A percentile compares a stretch with the other conserved stretches of the same genome.
phyloP scores from a whole-genome alignment of 148 eudicot genomes.

The Diospyros lotus region DNA sequence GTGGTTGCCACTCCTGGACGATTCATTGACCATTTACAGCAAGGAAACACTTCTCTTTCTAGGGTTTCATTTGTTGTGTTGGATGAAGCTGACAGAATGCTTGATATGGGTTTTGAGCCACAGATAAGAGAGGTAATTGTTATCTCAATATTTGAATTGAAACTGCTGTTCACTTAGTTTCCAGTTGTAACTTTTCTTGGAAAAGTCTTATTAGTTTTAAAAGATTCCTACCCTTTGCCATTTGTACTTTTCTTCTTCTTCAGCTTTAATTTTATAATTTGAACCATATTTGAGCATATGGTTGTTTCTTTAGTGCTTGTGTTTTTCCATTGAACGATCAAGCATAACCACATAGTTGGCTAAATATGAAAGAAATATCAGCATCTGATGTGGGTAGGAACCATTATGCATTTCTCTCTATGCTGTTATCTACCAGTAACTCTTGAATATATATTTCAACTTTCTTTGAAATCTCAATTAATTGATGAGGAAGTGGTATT shows the following conservation, averaged over 20 bases:
- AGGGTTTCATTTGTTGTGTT: constrained; percentile 45
- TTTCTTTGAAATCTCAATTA: background rate
- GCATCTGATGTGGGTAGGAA: too few relatives aligned
- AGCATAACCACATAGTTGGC: background rate
- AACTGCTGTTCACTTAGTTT: constrained; percentile 10
- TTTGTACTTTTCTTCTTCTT: background rate
- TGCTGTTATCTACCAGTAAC: too few relatives aligned
- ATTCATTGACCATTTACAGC: constrained; percentile 52
- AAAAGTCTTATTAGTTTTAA: background rate
- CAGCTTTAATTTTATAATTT: too few relatives aligned
- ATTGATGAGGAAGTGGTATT: background rate
- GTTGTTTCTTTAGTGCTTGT: background rate
- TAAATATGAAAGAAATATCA: too few relatives aligned
- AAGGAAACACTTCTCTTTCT: constrained; percentile 42
- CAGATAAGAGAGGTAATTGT: constrained; percentile 47
- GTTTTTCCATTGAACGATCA: background rate
- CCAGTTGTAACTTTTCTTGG: background rate
- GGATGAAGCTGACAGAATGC: constrained; percentile 61
- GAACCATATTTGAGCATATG: too few relatives aligned
- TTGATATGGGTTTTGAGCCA: constrained; percentile 61
- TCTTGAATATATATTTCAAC: background rate
- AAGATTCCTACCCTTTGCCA: background rate
- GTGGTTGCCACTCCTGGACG: constrained; percentile 63
- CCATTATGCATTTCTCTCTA: too few relatives aligned
- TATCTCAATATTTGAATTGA: constrained; percentile 4